Percentiles rank a stretch among this genome's conserved stretches.
These are phyloP conservation scores for Hypomontagnella submonticulosa DNA, from an alignment of 495 filamentous ascomycete species.

Conservation along the genomic window DNA sequence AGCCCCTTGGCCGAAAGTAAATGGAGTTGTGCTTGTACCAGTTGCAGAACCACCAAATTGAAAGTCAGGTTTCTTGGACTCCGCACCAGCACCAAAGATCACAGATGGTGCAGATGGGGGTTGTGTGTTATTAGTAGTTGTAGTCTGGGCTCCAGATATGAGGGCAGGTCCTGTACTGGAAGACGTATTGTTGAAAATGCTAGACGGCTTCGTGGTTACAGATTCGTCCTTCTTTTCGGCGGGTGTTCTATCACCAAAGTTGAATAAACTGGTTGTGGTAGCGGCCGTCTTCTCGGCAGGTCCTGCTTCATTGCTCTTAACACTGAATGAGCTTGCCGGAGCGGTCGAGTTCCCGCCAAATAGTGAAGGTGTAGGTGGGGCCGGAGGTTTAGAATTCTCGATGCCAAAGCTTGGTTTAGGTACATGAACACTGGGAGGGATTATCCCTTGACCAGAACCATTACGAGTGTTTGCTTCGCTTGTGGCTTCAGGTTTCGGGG, in stretches of 20 bases:
- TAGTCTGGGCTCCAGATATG: conserved; percentile 37
- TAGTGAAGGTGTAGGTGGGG: conserved; percentile 30
- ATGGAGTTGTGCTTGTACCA: conserved; percentile 20
- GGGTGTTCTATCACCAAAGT: conserved; percentile 38
- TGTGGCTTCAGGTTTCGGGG: conserved; percentile 14
- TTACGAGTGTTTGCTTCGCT: conserved; percentile 14
- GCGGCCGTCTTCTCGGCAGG: conserved; percentile 42
- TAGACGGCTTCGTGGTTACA: conserved; percentile 28
- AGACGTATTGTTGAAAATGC: conserved; percentile 32
- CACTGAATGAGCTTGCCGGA: conserved; percentile 24
- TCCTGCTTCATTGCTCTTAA: conserved; percentile 45
- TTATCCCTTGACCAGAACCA: conserved; percentile 19
- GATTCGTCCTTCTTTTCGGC: conserved; percentile 44
- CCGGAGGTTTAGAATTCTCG: conserved; percentile 31
- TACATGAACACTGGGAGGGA: conserved; percentile 23
- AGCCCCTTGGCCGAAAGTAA: conserved; percentile 43
- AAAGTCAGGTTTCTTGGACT: conserved; percentile 35
- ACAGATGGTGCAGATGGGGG: conserved; percentile 22
- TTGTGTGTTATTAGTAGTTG: conserved; percentile 16
- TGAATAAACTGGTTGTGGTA: conserved; percentile 22
- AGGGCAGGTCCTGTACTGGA: conserved; percentile 35
- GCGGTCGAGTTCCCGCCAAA: conserved; percentile 45
- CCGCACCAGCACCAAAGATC: conserved; percentile 32
- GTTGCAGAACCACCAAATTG: conserved; percentile 39
- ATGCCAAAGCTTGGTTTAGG: conserved; percentile 48